Percentiles rank a stretch among this genome's conserved stretches.
phyloP scores from a whole-genome alignment of 106 monocot species.

The Hemerocallis citrina region DNA sequence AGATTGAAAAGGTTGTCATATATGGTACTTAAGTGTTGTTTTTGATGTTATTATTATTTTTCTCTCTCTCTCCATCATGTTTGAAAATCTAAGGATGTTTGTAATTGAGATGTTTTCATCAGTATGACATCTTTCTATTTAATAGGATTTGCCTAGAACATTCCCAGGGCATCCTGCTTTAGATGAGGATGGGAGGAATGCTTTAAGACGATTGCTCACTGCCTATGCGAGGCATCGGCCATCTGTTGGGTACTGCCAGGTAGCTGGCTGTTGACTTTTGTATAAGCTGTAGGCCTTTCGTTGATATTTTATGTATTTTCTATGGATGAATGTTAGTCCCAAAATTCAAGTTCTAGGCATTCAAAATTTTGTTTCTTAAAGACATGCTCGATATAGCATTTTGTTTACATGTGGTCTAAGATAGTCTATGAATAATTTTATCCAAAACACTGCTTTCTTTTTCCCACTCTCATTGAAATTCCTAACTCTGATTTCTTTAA shows the following conservation, averaged over 20 bases:
- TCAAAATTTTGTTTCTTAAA: conserved; percentile 4
- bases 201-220: conserved; percentile 90
- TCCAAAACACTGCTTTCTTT: neutral
- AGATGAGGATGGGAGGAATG: conserved; percentile 96
- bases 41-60: conserved; percentile 56
- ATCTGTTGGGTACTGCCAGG: conserved; percentile 99
- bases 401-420: neutral
- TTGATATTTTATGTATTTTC: neutral
- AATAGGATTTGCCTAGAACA: conserved; percentile 96
- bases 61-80: conserved; percentile 10
- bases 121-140: neutral
- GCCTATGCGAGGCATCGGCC: conserved; percentile 99
- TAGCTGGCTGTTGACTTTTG: conserved; percentile 7
- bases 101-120: conserved; percentile 4
- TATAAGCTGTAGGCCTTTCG: neutral
- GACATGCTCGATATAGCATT: neutral
- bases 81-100: neutral
- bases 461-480: neutral
- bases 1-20: conserved; percentile 89
- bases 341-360: neutral
- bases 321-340: neutral
- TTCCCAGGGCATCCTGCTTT: conserved; percentile 98
- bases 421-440: neutral
- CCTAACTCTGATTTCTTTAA: neutral
- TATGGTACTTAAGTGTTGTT: neutral